Percentiles rank a stretch among this genome's conserved stretches.
Conservation (phyloP, 176 grass and related monocot genomes). For the Ampelocalamus luodianensis region DNA sequence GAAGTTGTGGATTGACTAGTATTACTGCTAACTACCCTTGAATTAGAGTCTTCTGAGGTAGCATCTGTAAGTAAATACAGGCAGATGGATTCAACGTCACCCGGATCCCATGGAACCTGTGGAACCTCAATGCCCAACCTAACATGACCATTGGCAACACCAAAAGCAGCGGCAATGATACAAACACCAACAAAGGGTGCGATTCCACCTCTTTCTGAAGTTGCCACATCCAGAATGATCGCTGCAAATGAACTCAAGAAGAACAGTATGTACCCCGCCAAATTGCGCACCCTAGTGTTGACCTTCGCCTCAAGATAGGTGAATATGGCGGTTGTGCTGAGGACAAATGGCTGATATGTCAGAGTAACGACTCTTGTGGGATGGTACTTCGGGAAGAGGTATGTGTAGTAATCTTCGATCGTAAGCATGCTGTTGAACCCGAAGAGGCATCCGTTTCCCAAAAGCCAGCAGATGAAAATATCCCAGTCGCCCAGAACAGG, state of each 20-base stretch:
- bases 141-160: constrained; percentile 63
- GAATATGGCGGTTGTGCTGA: constrained; percentile 48
- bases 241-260: constrained; percentile 64
- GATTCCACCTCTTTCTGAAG: constrained; percentile 62
- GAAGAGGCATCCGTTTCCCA: constrained; percentile 74
- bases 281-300: constrained; percentile 67
- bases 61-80: not conserved
- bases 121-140: no score
- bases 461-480: constrained; percentile 66
- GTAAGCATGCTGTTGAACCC: constrained; percentile 78
- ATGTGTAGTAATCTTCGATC: constrained; percentile 72
- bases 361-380: constrained; percentile 67
- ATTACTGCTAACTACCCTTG: constrained; percentile 18
- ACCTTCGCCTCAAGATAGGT: constrained; percentile 67
- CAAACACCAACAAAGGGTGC: constrained; percentile 58
- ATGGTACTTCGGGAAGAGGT: constrained; percentile 63
- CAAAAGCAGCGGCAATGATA: constrained; percentile 56
- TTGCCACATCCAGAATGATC: constrained; percentile 63
- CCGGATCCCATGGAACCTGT: no score
- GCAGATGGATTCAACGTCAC: no score
- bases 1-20: not conserved
- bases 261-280: constrained; percentile 66
- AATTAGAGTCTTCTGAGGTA: not conserved
- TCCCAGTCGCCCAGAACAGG: not conserved
- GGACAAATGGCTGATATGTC: constrained; percentile 73